Evolutionary conservation across 2,329 filamentous ascomycete species (phyloP), one percentile per base, ranked within the genome.

Genomic region (Diaporthe nobilis): DNA sequence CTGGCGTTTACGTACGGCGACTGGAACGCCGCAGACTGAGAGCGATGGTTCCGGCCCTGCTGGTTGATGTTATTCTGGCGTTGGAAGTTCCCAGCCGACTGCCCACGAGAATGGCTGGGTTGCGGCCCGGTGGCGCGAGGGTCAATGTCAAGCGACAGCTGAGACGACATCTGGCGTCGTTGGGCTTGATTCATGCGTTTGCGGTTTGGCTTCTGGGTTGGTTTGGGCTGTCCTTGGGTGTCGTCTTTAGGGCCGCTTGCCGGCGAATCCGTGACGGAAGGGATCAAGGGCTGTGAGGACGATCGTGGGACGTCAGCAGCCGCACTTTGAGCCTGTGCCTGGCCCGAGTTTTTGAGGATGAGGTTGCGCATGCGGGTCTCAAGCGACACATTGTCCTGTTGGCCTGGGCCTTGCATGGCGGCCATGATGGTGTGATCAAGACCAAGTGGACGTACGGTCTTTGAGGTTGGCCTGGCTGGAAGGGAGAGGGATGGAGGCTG

Each of bases 181-280:
- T 92, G 90, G 1, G 91, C 91, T 80, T 93, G 91, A 76, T 93
- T 93, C 3, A 85, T 88, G 31, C 91, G 89, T 79, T 88, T 91
- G 79, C 85, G 85, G 70, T 79, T 76, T n/a, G 80, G 74, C 72
- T 83, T 86, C 78, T 79, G 80, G 6, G 78, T 71, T n/a, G 55
- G 1, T 17, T 70, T 44, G 10, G 61, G 53, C 37, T 77, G 75
- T 4, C 15, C 28, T 28, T 42, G 61, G 47, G 31, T 71, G 49
- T 72, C 51, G 37, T 75, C 55, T 10, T 65, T 28, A 10, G 57
- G 22, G 15, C 44, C 47, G 25, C 55, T 37, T 22, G 55, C 55
- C 55, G 72, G 10, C 49, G 68, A 55, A 17, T 73, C 39, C 42
- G 28, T 49, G 5, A 25, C 10, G 42, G 65, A 37, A 65, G 57